Evolutionary conservation across 176 grass and related monocot species (phyloP).

Genomic region (Stipa capillata): DNA sequence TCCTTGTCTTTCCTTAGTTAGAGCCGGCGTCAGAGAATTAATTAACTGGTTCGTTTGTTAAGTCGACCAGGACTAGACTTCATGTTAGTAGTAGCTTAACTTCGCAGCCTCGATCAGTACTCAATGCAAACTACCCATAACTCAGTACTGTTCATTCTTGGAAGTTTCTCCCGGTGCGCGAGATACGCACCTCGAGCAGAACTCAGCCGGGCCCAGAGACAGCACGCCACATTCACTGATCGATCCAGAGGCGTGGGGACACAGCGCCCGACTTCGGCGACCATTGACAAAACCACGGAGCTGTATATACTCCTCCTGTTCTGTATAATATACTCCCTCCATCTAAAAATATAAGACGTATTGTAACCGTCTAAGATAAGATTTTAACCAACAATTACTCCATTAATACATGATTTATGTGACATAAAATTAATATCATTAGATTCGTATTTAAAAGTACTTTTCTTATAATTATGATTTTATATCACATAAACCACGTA

Average conservation of each 20-base stretch:
- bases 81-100: not conserved
- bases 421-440: too few relatives aligned
- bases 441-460: too few relatives aligned
- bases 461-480: too few relatives aligned
- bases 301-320: too few relatives aligned
- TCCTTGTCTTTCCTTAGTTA: not conserved
- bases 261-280: conserved; percentile 25
- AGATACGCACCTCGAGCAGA: not conserved
- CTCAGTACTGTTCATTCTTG: not conserved
- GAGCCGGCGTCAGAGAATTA: not conserved
- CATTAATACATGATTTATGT: too few relatives aligned
- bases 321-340: too few relatives aligned
- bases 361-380: too few relatives aligned
- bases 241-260: not conserved
- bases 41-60: not conserved
- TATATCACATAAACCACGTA: too few relatives aligned
- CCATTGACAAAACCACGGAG: conserved; percentile 31
- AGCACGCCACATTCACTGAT: not conserved
- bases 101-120: not conserved
- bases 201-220: too few relatives aligned
- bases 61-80: not conserved
- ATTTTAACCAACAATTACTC: too few relatives aligned
- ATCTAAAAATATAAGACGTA: too few relatives aligned
- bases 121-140: too few relatives aligned
- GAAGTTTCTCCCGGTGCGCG: not conserved